Percentiles rank a stretch among this genome's conserved stretches.
Evolutionary conservation across 345 rosid species (phyloP).

Genomic region (Salix arbutifolia): DNA sequence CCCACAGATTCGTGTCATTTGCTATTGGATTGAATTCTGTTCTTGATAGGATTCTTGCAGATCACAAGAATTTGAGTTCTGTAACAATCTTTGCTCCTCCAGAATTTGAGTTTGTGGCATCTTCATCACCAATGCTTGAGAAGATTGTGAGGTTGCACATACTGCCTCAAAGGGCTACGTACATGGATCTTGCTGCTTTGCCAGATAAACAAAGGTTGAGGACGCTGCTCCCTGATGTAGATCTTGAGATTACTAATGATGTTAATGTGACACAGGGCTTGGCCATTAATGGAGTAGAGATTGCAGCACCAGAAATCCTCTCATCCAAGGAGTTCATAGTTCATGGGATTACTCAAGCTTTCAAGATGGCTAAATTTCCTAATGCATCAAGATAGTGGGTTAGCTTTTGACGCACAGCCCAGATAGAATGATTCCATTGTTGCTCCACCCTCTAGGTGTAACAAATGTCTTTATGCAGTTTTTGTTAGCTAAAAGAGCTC

Average conservation of each 20-base stretch:
- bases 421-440: background rate
- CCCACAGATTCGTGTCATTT: slow-evolving; percentile 65
- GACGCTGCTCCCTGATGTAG: slow-evolving; percentile 46
- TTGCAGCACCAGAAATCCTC: slow-evolving; percentile 51
- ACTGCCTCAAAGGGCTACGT: slow-evolving; percentile 39
- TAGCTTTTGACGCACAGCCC: background rate
- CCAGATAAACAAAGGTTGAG: slow-evolving; percentile 35
- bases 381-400: background rate
- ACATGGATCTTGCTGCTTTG: slow-evolving; percentile 40
- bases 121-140: slow-evolving; percentile 49
- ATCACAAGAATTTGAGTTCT: slow-evolving; percentile 34
- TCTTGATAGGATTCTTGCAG: slow-evolving; percentile 49
- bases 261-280: slow-evolving; percentile 23
- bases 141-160: slow-evolving; percentile 56
- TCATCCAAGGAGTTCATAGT: slow-evolving; percentile 43
- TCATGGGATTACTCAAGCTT: slow-evolving; percentile 56
- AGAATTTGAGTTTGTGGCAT: slow-evolving; percentile 41
- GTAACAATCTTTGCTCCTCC: slow-evolving; percentile 64
- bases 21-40: slow-evolving; percentile 69
- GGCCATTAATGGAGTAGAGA: slow-evolving; percentile 44
- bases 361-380: slow-evolving; percentile 27
- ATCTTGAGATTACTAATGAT: slow-evolving; percentile 34
- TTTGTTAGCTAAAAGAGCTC: background rate
- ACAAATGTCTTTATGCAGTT: background rate
- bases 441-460: background rate